Evolutionary conservation across 2,329 filamentous ascomycete genomes (phyloP).

Genomic region (Drechslerella dactyloides): DNA sequence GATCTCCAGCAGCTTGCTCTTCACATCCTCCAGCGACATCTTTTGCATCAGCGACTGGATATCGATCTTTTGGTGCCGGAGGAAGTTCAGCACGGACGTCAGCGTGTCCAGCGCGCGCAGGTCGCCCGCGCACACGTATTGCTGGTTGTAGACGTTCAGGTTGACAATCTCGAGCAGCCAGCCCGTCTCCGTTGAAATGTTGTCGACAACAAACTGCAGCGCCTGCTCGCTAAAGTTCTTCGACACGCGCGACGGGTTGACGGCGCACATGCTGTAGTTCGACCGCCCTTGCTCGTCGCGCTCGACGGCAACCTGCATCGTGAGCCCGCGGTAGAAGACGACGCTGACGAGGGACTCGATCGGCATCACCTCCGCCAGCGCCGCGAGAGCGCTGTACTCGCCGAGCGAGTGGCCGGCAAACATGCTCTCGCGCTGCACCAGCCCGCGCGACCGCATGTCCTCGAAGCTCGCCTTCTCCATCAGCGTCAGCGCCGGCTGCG

Average conservation of each 20-base stretch:
- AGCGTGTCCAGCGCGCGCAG: constrained; percentile 74
- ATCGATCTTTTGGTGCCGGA: constrained; percentile 96
- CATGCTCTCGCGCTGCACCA: constrained; percentile 93
- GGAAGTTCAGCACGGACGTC: constrained; percentile 84
- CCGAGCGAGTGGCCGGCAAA: constrained; percentile 98
- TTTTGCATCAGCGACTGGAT: constrained; percentile 90
- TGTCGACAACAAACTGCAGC: constrained; percentile 94
- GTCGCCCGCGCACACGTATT: constrained; percentile 75
- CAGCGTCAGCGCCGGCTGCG: constrained; percentile 91
- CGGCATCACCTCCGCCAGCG: constrained; percentile 98
- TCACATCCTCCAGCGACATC: constrained; percentile 86
- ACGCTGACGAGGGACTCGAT: constrained; percentile 98
- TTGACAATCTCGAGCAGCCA: constrained; percentile 99
- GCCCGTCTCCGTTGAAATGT: constrained; percentile 87
- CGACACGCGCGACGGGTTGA: constrained; percentile 96
- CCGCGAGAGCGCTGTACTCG: constrained; percentile 96
- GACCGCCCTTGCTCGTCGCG: constrained; percentile 89
- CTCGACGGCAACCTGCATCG: constrained; percentile 99
- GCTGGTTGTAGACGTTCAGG: constrained; percentile 82
- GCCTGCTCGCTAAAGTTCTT: constrained; percentile 99
- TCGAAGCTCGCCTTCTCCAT: constrained; percentile 99
- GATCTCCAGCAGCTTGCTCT: constrained; percentile 85
- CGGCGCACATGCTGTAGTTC: constrained; percentile 99
- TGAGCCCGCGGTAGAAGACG: constrained; percentile 97
- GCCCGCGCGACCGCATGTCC: constrained; percentile 96